Percentiles rank a stretch among this genome's conserved stretches.
These are phyloP conservation scores for Prorocentrum cordatum DNA, from an alignment of 169 alveolate species.

Conservation along the genomic window DNA sequence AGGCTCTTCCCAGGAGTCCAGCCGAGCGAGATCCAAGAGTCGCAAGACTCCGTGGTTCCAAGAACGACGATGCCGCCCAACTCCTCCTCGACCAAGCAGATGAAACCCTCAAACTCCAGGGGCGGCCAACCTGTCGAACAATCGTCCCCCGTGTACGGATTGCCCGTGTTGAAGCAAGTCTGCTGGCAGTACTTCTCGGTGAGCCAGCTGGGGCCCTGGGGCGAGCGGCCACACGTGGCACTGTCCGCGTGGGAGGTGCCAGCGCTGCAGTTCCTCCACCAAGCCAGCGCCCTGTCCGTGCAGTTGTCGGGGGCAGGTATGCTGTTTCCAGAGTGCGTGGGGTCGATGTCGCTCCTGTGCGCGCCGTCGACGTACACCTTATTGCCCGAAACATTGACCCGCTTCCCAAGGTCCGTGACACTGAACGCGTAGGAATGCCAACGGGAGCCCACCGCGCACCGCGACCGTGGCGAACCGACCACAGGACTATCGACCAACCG, in stretches of 20 bases:
- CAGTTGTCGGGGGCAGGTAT: neutral
- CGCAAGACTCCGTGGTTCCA: too few species aligned
- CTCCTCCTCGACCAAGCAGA: neutral
- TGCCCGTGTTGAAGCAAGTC: neutral
- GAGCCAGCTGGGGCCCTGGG: too few species aligned
- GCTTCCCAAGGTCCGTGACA: neutral
- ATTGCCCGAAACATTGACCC: conserved; percentile 9
- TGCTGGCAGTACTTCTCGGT: conserved; percentile 5
- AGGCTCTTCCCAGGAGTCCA: too few species aligned
- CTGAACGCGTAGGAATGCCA: conserved; percentile 5
- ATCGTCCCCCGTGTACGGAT: neutral
- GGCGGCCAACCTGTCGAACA: conserved; percentile 3
- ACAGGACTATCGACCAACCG: too few species aligned
- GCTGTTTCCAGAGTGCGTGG: neutral
- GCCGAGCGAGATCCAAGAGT: too few species aligned
- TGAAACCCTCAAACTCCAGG: neutral
- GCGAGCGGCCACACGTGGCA: neutral
- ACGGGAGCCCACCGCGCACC: conserved; percentile 4
- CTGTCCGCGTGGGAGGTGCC: too few species aligned
- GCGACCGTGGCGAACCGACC: neutral
- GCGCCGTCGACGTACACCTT: conserved; percentile 10
- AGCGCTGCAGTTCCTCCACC: neutral
- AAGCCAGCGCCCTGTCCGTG: neutral
- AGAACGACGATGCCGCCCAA: too few species aligned
- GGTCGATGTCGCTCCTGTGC: conserved; percentile 12